A percentile compares a stretch with the other conserved stretches of the same genome.
Conservation (phyloP, 2,329 filamentous ascomycete genomes). For the Ophidiomyces ophidiicola region DNA sequence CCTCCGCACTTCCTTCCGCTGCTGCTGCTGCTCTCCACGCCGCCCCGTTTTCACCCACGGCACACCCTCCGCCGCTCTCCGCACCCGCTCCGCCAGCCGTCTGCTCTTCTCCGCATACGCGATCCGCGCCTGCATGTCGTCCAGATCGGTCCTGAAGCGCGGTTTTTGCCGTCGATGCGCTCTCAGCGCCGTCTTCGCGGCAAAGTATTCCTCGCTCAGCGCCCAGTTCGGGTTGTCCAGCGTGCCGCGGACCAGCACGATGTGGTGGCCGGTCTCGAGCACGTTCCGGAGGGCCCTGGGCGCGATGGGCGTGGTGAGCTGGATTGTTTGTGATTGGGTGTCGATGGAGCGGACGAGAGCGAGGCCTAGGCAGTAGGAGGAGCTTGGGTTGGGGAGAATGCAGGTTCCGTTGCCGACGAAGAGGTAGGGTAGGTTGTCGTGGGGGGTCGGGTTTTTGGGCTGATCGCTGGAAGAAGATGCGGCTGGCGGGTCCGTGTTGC, state of each 20-base stretch:
- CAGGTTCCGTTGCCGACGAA: conserved; percentile 31
- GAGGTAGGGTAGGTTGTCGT: conserved; percentile 41
- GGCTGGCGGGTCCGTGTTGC: conserved; percentile 14
- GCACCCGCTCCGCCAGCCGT: conserved; percentile 20
- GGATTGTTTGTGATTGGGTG: conserved; percentile 28
- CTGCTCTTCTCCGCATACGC: not conserved
- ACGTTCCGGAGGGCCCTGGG: conserved; percentile 21
- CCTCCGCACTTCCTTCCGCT: conserved; percentile 16
- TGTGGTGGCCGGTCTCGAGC: conserved; percentile 26
- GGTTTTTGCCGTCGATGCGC: conserved; percentile 21
- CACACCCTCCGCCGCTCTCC: conserved; percentile 26
- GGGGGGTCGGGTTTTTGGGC: conserved; percentile 30
- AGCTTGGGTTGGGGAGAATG: conserved; percentile 36
- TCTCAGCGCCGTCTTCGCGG: conserved; percentile 28
- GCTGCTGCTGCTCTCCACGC: conserved; percentile 19
- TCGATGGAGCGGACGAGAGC: conserved; percentile 36
- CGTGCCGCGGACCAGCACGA: conserved; percentile 39
- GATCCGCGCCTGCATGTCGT: not conserved
- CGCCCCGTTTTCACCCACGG: conserved; percentile 31
- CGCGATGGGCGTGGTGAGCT: conserved; percentile 40
- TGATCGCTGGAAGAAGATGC: conserved; percentile 13
- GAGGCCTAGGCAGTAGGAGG: conserved; percentile 40
- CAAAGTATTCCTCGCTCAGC: conserved; percentile 33
- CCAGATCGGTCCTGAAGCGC: conserved; percentile 17
- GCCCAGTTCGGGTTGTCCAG: conserved; percentile 37